Base-by-base conservation (phyloP, 1,284 basidiomycete species). In the Tetrapyrgos nigripes region DNA sequence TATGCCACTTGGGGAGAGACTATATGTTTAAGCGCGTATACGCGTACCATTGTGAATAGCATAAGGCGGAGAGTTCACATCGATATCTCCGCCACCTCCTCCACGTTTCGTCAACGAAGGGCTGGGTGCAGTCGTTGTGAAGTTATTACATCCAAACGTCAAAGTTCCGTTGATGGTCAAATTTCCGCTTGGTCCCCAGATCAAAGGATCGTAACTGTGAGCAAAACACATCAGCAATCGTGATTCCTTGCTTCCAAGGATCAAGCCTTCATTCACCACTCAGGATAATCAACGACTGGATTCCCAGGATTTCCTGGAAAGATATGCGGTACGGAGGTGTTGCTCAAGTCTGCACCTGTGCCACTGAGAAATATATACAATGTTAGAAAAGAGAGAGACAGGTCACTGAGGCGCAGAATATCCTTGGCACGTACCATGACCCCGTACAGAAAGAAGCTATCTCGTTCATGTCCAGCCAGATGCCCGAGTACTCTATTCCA, bases 381-480 rank as follows among this genome's bases (percentile, higher is more conserved):
- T 29, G 49, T 40, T 26, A 26, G 33, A 48, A n/a, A 24, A 13
- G 28, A 14, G 40, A 14, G n/a, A 33, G 23, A 11, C 33, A 26
- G 19, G 23, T 23, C 14, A 48, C 13, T 17, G 31, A 21, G 19
- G n/a, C 26, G 5, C 10, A 24, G 1, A 17, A 29, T 43, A 33
- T 28, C 19, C 28, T 17, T 37, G 53, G 21, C 23, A n/a, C 81
- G 57, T 59, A 86, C 87, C 88, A 89, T 29, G 86, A 86, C 28
- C 82, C 78, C 53, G 81, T 76, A 68, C 87, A 89, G 70, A 89
- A 89, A 2, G 85, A 87, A 40, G 81, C 83, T 13, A 80, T 77
- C 63, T 90, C 88, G 54, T 90, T 89, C 87, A 91, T 90, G 70
- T 92, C 91, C 0, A 91, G 77, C 91, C 90, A 92, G 53, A 91